Evolutionary conservation across 441 rosid species (phyloP).

Genomic region (Erysimum cheiri): DNA sequence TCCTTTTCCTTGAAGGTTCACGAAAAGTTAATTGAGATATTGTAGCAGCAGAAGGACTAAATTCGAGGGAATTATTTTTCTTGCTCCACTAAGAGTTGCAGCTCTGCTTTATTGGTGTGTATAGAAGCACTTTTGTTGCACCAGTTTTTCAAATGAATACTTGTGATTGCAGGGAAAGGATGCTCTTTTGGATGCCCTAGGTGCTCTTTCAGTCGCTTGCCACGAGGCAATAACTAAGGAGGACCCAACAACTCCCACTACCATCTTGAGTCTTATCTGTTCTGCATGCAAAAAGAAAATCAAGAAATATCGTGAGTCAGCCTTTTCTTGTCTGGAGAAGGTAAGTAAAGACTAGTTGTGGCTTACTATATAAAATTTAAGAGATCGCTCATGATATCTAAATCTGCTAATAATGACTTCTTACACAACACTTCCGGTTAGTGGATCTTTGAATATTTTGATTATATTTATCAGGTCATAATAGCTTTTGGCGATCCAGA

Average conservation of each 20-base stretch:
- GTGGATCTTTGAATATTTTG: slow-evolving; percentile 28
- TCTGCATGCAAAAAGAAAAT: slow-evolving; percentile 80
- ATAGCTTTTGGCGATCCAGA: slow-evolving; percentile 79
- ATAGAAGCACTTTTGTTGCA: slow-evolving; percentile 2
- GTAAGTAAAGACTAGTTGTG: slow-evolving; percentile 46
- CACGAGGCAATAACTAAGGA: slow-evolving; percentile 70
- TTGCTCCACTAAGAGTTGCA: slow-evolving; percentile 13
- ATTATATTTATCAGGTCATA: slow-evolving; percentile 65
- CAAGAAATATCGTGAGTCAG: slow-evolving; percentile 88
- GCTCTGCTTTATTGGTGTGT: slow-evolving; percentile 17
- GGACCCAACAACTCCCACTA: slow-evolving; percentile 63
- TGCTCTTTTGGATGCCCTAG: slow-evolving; percentile 76
- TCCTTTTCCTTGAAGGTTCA: slow-evolving; percentile 15
- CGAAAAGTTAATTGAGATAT: not conserved
- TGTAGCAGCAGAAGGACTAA: slow-evolving; percentile 15
- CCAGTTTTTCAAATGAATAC: slow-evolving; percentile 12
- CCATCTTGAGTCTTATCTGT: slow-evolving; percentile 68
- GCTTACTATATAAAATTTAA: not conserved
- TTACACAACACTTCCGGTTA: slow-evolving; percentile 2
- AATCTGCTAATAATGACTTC: slow-evolving; percentile 12
- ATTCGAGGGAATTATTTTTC: slow-evolving; percentile 2
- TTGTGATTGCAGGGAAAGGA: slow-evolving; percentile 79
- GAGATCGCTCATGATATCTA: slow-evolving; percentile 7
- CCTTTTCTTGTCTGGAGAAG: slow-evolving; percentile 80
- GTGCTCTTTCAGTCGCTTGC: slow-evolving; percentile 81